phyloP scores from a whole-genome alignment of 306 rosid genomes.

The Cucurbita moschata region DNA sequence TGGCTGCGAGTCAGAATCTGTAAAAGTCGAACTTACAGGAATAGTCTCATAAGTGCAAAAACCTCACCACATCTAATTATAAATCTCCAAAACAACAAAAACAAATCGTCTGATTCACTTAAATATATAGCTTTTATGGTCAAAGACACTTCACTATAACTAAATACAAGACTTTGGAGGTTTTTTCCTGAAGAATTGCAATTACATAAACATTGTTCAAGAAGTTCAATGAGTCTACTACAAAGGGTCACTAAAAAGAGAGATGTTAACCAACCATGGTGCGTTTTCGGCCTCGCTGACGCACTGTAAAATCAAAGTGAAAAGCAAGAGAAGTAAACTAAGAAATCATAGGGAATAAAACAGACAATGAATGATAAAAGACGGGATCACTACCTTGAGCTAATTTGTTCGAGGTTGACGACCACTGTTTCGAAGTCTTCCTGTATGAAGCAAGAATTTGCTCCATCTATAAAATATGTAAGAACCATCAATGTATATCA shows the following conservation, averaged over 20 bases:
- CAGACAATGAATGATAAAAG: not conserved
- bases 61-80: not conserved
- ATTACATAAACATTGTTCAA: not conserved
- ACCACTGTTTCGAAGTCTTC: conserved; percentile 88
- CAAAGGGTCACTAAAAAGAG: not conserved
- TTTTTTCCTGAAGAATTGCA: not conserved
- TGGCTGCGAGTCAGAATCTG: too few relatives aligned
- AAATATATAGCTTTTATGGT: not conserved
- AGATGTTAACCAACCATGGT: conserved; percentile 61
- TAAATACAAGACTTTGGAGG: not conserved
- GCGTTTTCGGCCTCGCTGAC: conserved; percentile 86
- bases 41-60: too few relatives aligned
- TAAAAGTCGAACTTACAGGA: too few relatives aligned
- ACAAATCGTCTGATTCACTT: not conserved
- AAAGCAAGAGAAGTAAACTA: not conserved
- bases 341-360: not conserved
- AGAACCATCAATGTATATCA: not conserved
- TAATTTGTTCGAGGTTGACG: conserved; percentile 7
- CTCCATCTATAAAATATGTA: conserved; percentile 24
- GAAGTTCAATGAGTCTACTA: not conserved
- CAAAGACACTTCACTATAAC: not conserved
- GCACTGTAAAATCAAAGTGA: conserved; percentile 27
- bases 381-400: conserved; percentile 25
- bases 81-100: not conserved
- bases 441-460: conserved; percentile 48